Evolutionary conservation across 2,329 filamentous ascomycete genomes (phyloP).

Genomic region (Colletotrichum sp.): DNA sequence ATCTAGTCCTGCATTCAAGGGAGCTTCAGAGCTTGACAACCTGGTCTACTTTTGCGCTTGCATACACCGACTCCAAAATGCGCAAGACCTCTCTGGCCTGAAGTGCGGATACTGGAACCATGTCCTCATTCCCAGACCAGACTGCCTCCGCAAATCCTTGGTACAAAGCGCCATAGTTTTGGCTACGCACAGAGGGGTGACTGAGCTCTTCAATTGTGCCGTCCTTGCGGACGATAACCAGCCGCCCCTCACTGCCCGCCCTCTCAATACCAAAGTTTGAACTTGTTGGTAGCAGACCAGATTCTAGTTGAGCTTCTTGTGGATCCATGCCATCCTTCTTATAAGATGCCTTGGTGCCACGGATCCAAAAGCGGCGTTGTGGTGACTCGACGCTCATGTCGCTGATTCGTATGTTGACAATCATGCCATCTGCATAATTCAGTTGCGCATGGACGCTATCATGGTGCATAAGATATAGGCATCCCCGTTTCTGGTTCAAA

Average conservation of each 20-base stretch:
- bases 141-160: not conserved
- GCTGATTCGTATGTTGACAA: not conserved
- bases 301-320: not conserved
- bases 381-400: not conserved
- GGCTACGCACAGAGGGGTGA: not conserved
- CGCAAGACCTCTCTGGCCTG: not conserved
- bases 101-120: not conserved
- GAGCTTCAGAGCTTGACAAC: not conserved
- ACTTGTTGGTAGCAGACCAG: not conserved
- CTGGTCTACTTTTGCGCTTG: not conserved
- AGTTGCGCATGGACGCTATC: not conserved
- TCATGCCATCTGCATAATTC: not conserved
- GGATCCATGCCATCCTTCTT: not conserved
- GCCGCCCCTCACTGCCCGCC: not conserved
- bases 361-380: not conserved
- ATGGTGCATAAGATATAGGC: not conserved
- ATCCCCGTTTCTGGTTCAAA: not conserved
- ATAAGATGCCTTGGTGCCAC: not conserved
- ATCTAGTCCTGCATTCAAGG: not conserved
- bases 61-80: not conserved
- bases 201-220: not conserved
- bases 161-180: not conserved
- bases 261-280: not conserved
- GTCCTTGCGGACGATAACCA: not conserved
- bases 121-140: not conserved